phyloP scores from a whole-genome alignment of 495 filamentous ascomycete genomes.

The Umbilicaria muhlenbergii region DNA sequence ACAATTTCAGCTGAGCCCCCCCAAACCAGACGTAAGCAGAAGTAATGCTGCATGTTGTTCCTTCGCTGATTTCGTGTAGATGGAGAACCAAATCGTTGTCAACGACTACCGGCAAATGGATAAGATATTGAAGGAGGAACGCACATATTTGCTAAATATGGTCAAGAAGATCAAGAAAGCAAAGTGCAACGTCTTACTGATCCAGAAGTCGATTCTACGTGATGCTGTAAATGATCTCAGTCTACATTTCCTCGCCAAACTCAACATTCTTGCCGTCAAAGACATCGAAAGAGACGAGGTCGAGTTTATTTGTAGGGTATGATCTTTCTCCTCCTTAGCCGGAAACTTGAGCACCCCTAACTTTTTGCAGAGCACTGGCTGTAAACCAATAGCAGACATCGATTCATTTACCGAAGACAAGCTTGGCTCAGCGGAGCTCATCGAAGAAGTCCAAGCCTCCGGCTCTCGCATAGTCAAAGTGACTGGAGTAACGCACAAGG shows the following conservation, averaged over 20 bases:
- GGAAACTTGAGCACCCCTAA: background rate
- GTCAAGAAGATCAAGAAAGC: slow-evolving; percentile 99
- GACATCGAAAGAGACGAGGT: slow-evolving; percentile 98
- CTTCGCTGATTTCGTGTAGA: slow-evolving; percentile 32
- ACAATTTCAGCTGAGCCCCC: slow-evolving; percentile 95
- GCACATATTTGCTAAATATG: slow-evolving; percentile 93
- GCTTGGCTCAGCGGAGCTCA: slow-evolving; percentile 85
- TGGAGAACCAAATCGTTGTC: slow-evolving; percentile 98
- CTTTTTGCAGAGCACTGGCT: slow-evolving; percentile 54
- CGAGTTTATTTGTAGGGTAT: slow-evolving; percentile 90
- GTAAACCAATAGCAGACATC: slow-evolving; percentile 97
- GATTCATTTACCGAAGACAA: slow-evolving; percentile 99
- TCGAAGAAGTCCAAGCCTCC: slow-evolving; percentile 78
- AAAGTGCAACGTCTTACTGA: slow-evolving; percentile 96
- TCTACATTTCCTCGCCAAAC: slow-evolving; percentile 91
- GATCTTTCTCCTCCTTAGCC: background rate
- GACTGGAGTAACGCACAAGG: slow-evolving; percentile 52
- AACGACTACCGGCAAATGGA: slow-evolving; percentile 99
- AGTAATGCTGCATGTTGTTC: background rate
- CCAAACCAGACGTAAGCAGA: slow-evolving; percentile 76
- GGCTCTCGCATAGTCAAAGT: slow-evolving; percentile 90
- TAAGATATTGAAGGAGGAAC: slow-evolving; percentile 98
- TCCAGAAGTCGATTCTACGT: slow-evolving; percentile 95
- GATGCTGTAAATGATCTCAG: slow-evolving; percentile 96
- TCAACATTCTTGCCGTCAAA: slow-evolving; percentile 89